Evolutionary conservation across 2,329 filamentous ascomycete genomes (phyloP), one percentile per base, ranked within the genome.

Genomic region (Trichoderma aggressivum): DNA sequence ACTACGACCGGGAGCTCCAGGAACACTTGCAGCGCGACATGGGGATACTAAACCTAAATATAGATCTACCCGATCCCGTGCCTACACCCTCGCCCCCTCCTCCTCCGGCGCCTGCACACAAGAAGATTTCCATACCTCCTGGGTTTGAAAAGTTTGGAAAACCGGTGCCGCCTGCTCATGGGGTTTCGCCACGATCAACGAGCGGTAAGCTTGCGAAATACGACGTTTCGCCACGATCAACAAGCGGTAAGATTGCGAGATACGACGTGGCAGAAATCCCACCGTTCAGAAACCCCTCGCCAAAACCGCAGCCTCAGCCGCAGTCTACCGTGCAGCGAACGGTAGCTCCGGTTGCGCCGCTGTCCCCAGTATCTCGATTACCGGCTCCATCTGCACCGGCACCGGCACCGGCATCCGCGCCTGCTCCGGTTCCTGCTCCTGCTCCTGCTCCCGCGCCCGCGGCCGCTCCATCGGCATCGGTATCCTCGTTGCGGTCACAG

Each of bases 11-110:
- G 59, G 85, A 86, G 55, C 78, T 90, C 55, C 89, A 90, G 72
- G 86, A 88, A 50, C 88, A 91, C 77, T 79, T 92, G n/a, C 88
- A 88, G 74, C 85, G 86, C 71, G 89, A 91, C 73, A 87, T 91
- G 82, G 83, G 84, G 34, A 84, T 84, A 74, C 80, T 91, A 74
- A 88, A 86, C 69, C 79, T 91, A 58, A 77, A 77, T 32, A 60
- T 69, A 61, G 66, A 69, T 3, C 59, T 69, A 16, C 66, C 66
- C 55, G 73, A 64, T 28, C 66, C 70, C 56, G 68, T 47, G 24
- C 62, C 70, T 65, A 53, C 67, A n/a, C 55, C 58, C 12, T 24
- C 59, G 12, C n/a, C 70, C 21, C 43, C 73, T 47, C 53, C 66
- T 26, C 21, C 62, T 21, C 50, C 72, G 21, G 28, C 62, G 28